Percentiles rank a stretch among this genome's conserved stretches.
Evolutionary conservation across 1,284 basidiomycete species (phyloP).

Genomic region (Wolfiporia cocos): DNA sequence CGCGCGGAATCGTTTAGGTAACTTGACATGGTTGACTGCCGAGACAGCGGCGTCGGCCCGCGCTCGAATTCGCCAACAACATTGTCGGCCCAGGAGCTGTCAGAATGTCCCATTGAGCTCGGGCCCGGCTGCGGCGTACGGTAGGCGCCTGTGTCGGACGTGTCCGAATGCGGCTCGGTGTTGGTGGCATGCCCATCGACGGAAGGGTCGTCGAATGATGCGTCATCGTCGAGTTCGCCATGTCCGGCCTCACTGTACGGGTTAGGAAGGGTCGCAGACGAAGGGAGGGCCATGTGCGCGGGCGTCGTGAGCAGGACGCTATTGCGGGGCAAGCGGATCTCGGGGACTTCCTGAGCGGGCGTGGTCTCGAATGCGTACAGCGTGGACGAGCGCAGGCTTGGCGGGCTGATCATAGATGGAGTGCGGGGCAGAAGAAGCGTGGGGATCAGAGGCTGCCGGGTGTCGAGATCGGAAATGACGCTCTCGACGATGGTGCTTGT

Average conservation of each 20-base stretch:
- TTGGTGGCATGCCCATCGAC: too few species aligned
- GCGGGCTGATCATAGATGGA: constrained; percentile 2
- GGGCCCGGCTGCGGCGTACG: too few species aligned
- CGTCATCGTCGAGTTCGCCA: constrained; percentile 2
- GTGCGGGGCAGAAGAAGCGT: constrained; percentile 5
- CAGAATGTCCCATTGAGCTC: not conserved
- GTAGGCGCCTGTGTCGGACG: too few species aligned
- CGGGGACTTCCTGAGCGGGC: not conserved
- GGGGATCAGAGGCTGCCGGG: not conserved
- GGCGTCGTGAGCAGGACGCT: not conserved
- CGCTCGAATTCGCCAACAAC: constrained; percentile 1
- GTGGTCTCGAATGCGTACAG: constrained; percentile 6
- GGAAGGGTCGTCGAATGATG: not conserved
- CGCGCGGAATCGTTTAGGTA: not conserved
- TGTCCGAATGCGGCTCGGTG: too few species aligned
- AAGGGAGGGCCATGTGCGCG: not conserved
- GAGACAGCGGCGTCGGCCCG: constrained; percentile 6
- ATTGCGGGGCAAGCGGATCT: too few species aligned
- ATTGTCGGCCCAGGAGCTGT: constrained; percentile 2
- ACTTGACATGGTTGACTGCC: not conserved
- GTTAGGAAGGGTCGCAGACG: constrained; percentile 4
- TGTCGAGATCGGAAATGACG: not conserved
- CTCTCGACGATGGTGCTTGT: constrained; percentile 1
- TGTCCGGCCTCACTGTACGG: constrained; percentile 5
- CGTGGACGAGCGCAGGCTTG: constrained; percentile 5